Base-by-base conservation (phyloP, 768 basidiomycete species). In the Amanita fuliginea region DNA sequence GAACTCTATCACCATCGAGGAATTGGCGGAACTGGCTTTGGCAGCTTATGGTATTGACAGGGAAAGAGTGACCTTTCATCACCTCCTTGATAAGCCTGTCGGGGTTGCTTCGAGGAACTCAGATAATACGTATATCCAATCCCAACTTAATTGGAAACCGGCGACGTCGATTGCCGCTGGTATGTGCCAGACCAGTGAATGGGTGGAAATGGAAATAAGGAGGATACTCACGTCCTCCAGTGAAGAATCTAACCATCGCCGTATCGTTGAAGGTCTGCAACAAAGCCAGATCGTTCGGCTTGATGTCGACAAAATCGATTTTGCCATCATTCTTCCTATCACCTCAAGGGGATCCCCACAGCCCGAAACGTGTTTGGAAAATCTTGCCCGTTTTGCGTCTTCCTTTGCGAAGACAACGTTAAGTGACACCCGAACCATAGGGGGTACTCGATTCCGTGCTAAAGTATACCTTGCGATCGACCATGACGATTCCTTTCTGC, bases 241-340 rank as follows among this genome's bases (percentile, higher is more conserved):
- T 30, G 37, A 39, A 19, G 21, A 18, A 24, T 37, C n/a, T 8
- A 6, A 39, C 24, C 19, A 22, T 35, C 19, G 0, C 11, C 33
- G 26, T 2, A 28, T 53, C 33, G 53, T 72, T 33, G 47, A 54
- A 16, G 51, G 16, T 8, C 57, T 69, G 36, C 57, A 59, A 14
- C 40, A 34, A 33, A 78, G 77, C 53, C 52, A 65, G 39, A 41
- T 77, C 7, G 51, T 78, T 22, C 49, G 68, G 40, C 61, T 80
- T 6, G 53, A 58, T 5, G 49, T 58, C 0, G 58, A 61, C 21
- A n/a, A 19, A 2, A 62, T 67, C 46, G 67, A 60, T 5, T 77
- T 79, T 54, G 80, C 73, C 1, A 65, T 80, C 36, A 64, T 81
- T 2, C 70, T 81, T 6, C 80, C 80, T 2, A 69, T 81, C 55